phyloP scores from a whole-genome alignment of 305 asterid genomes.

The Plantago coronopus region DNA sequence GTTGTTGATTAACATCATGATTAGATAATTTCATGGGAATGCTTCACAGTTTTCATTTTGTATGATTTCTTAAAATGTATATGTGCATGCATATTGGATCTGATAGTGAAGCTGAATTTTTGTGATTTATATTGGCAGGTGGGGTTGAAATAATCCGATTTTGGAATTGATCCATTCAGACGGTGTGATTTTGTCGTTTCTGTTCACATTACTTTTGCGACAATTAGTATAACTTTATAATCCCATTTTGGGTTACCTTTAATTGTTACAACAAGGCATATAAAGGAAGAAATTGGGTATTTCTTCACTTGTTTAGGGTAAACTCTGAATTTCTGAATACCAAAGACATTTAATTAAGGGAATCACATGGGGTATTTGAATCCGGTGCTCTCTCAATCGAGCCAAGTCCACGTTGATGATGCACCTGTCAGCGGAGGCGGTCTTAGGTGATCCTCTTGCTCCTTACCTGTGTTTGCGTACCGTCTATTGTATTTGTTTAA shows the following conservation, averaged over 20 bases:
- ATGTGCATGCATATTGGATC: slow-evolving; percentile 35
- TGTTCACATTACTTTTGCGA: slow-evolving; percentile 21
- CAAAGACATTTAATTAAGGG: slow-evolving; percentile 14
- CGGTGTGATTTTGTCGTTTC: slow-evolving; percentile 27
- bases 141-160: slow-evolving; percentile 21
- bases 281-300: slow-evolving; percentile 20
- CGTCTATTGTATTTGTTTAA: neutral
- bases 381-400: slow-evolving; percentile 65
- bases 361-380: slow-evolving; percentile 75
- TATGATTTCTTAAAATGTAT: slow-evolving; percentile 12
- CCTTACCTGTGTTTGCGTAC: slow-evolving; percentile 7
- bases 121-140: slow-evolving; percentile 29
- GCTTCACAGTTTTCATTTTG: slow-evolving; percentile 1
- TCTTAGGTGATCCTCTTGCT: slow-evolving; percentile 48
- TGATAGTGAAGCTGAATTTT: slow-evolving; percentile 28
- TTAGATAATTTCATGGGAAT: slow-evolving; percentile 16
- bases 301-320: slow-evolving; percentile 24
- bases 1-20: neutral
- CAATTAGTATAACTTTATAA: slow-evolving; percentile 11
- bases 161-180: slow-evolving; percentile 29
- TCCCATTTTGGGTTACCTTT: slow-evolving; percentile 18
- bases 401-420: slow-evolving; percentile 61
- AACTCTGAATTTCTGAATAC: slow-evolving; percentile 19
- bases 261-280: slow-evolving; percentile 12
- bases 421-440: slow-evolving; percentile 95